Conservation (phyloP, 192 early-diverging fungal species). For the Entomortierella lignicola region DNA sequence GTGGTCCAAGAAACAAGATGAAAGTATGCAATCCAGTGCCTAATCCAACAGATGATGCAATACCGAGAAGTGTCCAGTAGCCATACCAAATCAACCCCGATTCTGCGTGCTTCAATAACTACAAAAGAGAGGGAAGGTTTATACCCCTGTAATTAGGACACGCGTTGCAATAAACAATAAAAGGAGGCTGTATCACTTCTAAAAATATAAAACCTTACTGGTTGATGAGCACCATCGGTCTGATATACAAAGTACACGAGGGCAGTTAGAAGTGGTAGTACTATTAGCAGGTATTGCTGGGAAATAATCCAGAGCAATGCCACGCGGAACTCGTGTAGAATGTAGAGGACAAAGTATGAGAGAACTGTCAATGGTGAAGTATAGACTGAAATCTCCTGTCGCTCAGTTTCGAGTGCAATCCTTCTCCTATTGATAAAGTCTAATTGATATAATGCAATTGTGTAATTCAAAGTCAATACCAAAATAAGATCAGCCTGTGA, state of each 20-base stretch:
- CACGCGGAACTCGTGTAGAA: slow-evolving; percentile 54
- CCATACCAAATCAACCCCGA: slow-evolving; percentile 82
- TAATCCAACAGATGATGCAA: slow-evolving; percentile 91
- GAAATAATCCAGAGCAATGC: slow-evolving; percentile 50
- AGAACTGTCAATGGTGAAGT: slow-evolving; percentile 61
- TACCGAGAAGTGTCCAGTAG: slow-evolving; percentile 89
- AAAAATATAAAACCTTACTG: slow-evolving; percentile 56
- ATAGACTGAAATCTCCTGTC: slow-evolving; percentile 58
- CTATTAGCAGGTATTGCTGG: slow-evolving; percentile 50
- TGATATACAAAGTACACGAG: slow-evolving; percentile 58
- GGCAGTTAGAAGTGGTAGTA: slow-evolving; percentile 41
- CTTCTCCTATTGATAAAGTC: slow-evolving; percentile 58
- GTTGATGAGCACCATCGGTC: slow-evolving; percentile 69
- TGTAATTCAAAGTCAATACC: background rate
- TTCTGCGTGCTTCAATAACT: slow-evolving; percentile 63
- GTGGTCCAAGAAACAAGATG: slow-evolving; percentile 92
- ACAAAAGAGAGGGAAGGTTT: background rate
- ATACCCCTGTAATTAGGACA: background rate
- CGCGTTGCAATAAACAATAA: too few relatives aligned
- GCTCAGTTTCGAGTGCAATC: slow-evolving; percentile 51
- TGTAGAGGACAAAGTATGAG: slow-evolving; percentile 59
- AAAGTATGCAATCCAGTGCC: slow-evolving; percentile 97
- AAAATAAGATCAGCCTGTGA: too few relatives aligned
- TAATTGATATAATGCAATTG: slow-evolving; percentile 11
- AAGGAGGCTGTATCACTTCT: slow-evolving; percentile 10